A percentile compares a stretch with the other conserved stretches of the same genome.
phyloP scores from a whole-genome alignment of 352 stramenopile genomes.

The Phytophthora citricola region DNA sequence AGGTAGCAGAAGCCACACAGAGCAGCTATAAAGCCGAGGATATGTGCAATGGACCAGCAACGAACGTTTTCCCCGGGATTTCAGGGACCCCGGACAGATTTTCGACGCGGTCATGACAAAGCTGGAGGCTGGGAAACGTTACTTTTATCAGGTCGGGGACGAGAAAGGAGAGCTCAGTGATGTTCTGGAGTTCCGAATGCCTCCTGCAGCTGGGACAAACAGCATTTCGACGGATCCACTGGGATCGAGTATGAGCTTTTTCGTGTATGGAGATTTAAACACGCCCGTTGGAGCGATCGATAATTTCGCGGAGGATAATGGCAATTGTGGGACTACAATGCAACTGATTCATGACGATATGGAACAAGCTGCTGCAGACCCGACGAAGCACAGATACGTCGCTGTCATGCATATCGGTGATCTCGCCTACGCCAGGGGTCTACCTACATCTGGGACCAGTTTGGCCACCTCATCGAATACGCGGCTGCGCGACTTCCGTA shows the following conservation, averaged over 20 bases:
- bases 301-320: constrained; percentile 40
- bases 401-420: constrained; percentile 87
- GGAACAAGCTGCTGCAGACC: constrained; percentile 30
- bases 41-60: constrained; percentile 44
- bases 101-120: constrained; percentile 51
- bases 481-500: constrained; percentile 78
- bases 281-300: constrained; percentile 24
- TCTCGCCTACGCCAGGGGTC: constrained; percentile 69
- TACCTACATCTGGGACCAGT: constrained; percentile 89
- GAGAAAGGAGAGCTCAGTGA: constrained; percentile 37
- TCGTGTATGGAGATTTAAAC: constrained; percentile 82
- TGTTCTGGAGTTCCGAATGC: constrained; percentile 39
- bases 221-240: constrained; percentile 19
- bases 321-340: constrained; percentile 50
- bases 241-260: constrained; percentile 58
- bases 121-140: constrained; percentile 38
- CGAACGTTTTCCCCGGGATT: constrained; percentile 20
- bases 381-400: constrained; percentile 55
- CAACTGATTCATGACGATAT: constrained; percentile 43
- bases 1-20: constrained; percentile 20
- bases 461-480: constrained; percentile 81
- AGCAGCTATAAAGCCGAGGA: constrained; percentile 41
- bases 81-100: constrained; percentile 45
- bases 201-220: constrained; percentile 31
- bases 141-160: constrained; percentile 48